A percentile compares a stretch with the other conserved stretches of the same genome.
Conservation (phyloP, 495 filamentous ascomycete genomes). For the Podospora fimiseda region DNA sequence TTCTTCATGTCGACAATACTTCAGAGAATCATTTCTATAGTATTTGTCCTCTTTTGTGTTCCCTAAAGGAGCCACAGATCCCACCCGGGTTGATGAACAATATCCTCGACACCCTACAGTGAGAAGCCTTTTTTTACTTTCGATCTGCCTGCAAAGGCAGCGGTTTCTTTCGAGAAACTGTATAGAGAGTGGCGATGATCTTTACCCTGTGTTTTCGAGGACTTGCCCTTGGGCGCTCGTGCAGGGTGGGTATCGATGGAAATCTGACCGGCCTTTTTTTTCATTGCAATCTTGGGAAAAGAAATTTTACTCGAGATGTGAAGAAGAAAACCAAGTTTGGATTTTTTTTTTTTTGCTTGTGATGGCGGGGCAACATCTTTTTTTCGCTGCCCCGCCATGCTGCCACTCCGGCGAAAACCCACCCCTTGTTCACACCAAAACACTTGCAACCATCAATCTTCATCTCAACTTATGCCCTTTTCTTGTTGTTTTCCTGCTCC, state of each 20-base stretch:
- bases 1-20: constrained; percentile 59
- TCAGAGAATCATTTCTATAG: constrained; percentile 88
- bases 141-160: constrained; percentile 46
- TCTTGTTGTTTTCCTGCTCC: too few relatives aligned
- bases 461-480: too few relatives aligned
- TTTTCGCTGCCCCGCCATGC: too few relatives aligned
- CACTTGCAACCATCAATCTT: too few relatives aligned
- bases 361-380: neutral
- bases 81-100: constrained; percentile 57
- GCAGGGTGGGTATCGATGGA: constrained; percentile 56
- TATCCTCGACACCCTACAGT: constrained; percentile 57
- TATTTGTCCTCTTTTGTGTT: constrained; percentile 74
- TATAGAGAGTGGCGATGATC: constrained; percentile 62
- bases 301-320: constrained; percentile 30
- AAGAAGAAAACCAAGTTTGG: constrained; percentile 31
- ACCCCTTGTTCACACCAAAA: too few relatives aligned
- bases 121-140: constrained; percentile 44
- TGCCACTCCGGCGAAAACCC: too few relatives aligned
- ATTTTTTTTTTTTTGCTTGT: too few relatives aligned
- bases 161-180: constrained; percentile 33
- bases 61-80: constrained; percentile 62
- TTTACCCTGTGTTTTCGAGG: constrained; percentile 45
- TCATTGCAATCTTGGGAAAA: constrained; percentile 39
- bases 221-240: constrained; percentile 49
- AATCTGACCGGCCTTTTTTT: constrained; percentile 56